phyloP scores from a whole-genome alignment of 495 filamentous ascomycete species.

The Podospora anserina region DNA sequence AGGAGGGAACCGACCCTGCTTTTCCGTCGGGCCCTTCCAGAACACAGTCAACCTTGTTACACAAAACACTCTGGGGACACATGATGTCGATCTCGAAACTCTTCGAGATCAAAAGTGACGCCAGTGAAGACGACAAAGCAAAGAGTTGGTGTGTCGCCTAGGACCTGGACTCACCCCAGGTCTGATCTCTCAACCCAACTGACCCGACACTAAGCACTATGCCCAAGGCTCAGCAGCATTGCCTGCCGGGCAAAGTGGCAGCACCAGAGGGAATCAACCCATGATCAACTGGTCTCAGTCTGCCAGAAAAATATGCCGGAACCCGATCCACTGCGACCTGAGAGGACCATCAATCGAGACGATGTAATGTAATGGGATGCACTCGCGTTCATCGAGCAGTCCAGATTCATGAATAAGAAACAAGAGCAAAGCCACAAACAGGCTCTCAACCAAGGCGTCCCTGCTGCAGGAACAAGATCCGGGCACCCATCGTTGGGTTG shows the following conservation, averaged over 20 bases:
- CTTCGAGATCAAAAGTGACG: neutral
- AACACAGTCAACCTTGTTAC: neutral
- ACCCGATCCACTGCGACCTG: neutral
- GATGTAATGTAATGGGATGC: neutral
- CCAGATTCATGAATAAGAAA: neutral
- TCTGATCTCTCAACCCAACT: neutral
- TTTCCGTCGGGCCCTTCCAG: neutral
- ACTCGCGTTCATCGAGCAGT: neutral
- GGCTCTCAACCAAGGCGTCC: neutral
- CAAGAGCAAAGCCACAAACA: neutral
- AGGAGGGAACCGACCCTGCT: neutral
- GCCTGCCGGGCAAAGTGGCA: neutral
- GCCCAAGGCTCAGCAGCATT: neutral
- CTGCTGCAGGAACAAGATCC: neutral
- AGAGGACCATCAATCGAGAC: neutral
- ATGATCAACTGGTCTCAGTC: neutral
- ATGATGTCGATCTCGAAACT: neutral
- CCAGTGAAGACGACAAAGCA: neutral
- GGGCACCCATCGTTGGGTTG: neutral
- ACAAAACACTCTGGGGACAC: neutral
- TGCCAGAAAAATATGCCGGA: neutral
- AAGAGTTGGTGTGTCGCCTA: neutral
- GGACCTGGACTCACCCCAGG: neutral
- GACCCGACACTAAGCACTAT: neutral
- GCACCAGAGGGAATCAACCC: neutral